Evolutionary conservation across 2,329 filamentous ascomycete species (phyloP), one percentile per base, ranked within the genome.

Genomic region (Colletotrichum liaoningense): DNA sequence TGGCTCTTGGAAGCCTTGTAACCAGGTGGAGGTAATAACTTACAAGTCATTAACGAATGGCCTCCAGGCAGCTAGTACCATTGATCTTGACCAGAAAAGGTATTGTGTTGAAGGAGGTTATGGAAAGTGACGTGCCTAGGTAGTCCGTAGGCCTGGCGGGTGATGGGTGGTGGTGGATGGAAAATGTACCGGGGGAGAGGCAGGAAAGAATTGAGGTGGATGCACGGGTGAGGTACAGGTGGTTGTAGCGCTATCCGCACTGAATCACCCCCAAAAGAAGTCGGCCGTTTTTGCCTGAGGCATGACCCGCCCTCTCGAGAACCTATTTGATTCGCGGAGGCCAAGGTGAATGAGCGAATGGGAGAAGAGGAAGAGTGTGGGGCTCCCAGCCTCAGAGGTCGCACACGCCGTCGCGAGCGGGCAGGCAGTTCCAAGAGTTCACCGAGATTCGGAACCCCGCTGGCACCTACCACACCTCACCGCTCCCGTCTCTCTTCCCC

Each of bases 21-120:
- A 72, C 75, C 71, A 73, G 71, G 77, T 76, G 77, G 77, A 78
- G 69, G 76, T 79, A 77, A 74, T 14, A 74, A 88, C 86, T 86
- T 83, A 88, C 86, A 84, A 86, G 83, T 86, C 85, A 88, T 87
- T 81, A 85, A 86, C 81, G 78, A 81, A 84, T 79, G 80, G 80
- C 80, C 78, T 77, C 79, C 81, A 84, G 81, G 81, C 80, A 83
- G 79, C 79, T 78, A 72, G 74, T 77, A 75, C 52, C 63, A 69
- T 68, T 65, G 58, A 65, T 62, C 46, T 60, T 57, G 38, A 62
- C 63, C 69, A 63, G 64, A 62, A 35, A 59, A 67, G 63, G 70
- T 62, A 57, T 64, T 59, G 70, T 64, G 54, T 62, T 59, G 70
- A 59, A 59, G 49, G 49, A 65, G 60, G 65, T 63, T 56, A 46